Base-by-base conservation (phyloP, 768 basidiomycete species). In the Pisolithus albus region DNA sequence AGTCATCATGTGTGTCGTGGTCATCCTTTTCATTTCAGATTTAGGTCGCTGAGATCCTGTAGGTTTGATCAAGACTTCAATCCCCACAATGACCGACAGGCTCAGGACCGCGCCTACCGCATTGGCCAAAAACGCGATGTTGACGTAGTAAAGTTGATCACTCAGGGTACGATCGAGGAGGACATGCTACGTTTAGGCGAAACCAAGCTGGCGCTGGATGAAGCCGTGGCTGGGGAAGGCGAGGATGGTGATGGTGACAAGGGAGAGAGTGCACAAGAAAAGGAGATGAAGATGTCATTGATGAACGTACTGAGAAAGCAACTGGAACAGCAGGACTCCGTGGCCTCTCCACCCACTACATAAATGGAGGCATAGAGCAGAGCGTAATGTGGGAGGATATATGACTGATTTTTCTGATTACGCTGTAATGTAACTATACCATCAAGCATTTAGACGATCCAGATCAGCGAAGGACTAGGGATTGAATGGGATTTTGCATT, bases 61-160 rank as follows among this genome's bases (percentile, higher is more conserved):
- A 88, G 86, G 82, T 96, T 93, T 64, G 95, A 99, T 64, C 93
- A 95, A 64, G 95, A 98, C 66, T 99, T 97, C 71, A 98, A 98
- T 65, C 90, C 90, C 4, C 90, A 92, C 70, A 99, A 99, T 65
- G 96, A 98, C 69, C 83, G 88, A 54, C 96, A 99, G 71, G 96
- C 96, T 1, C 92, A 95, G 53, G 96, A 99, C 68, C 84, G 96
- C 32, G 93, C 93, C 23, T 98, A 97, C 68, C 87, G 96, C 24
- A 96, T 99, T 57, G 95, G 92, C 21, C 93, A 96, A 68, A 92
- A 89, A 64, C 82, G 85, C 47, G 85, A 95, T 57, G 95, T 98
- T 9, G 92, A 95, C 30, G 92, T 98, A 7, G 82, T 97, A 63
- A 96, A 95, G 64, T 76, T 98, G 10, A 92, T 98, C 57, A 87